phyloP scores from a whole-genome alignment of 1,139 yeast genomes.

The Insectozyma bohioensis region DNA sequence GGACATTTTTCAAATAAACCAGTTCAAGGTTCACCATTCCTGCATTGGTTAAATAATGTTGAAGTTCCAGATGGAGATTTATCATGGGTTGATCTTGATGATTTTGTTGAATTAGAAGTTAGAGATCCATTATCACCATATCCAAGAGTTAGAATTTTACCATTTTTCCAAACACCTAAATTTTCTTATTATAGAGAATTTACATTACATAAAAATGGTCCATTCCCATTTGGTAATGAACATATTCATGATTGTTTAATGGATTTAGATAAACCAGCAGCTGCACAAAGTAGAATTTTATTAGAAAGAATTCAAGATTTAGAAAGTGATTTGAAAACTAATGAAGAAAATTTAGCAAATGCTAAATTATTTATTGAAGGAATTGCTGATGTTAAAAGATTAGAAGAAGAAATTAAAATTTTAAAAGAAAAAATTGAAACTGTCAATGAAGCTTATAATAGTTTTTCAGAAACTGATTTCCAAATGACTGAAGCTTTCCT shows the following conservation, averaged over 20 bases:
- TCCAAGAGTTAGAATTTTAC: slow-evolving; percentile 60
- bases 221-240: slow-evolving; percentile 68
- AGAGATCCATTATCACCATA: slow-evolving; percentile 44
- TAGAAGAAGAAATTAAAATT: slow-evolving; percentile 21
- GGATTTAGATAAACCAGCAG: slow-evolving; percentile 55
- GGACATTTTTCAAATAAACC: slow-evolving; percentile 5
- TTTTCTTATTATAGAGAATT: slow-evolving; percentile 72
- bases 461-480: slow-evolving; percentile 16
- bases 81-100: slow-evolving; percentile 80
- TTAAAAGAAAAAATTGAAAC: slow-evolving; percentile 28
- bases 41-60: slow-evolving; percentile 27
- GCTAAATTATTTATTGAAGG: slow-evolving; percentile 14
- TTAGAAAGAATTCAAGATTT: slow-evolving; percentile 40
- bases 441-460: slow-evolving; percentile 22
- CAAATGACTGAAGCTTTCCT: not conserved
- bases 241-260: slow-evolving; percentile 67
- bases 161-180: slow-evolving; percentile 72
- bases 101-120: slow-evolving; percentile 72
- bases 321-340: slow-evolving; percentile 41
- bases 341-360: slow-evolving; percentile 29
- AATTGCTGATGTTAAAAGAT: slow-evolving; percentile 28
- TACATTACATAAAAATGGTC: slow-evolving; percentile 47
- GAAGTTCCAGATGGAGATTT: slow-evolving; percentile 47
- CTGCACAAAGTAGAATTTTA: slow-evolving; percentile 48
- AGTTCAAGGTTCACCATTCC: slow-evolving; percentile 7